A percentile compares a stretch with the other conserved stretches of the same genome.
Evolutionary conservation across 306 rosid genomes (phyloP).

Genomic region (Gynostemma pentaphyllum): DNA sequence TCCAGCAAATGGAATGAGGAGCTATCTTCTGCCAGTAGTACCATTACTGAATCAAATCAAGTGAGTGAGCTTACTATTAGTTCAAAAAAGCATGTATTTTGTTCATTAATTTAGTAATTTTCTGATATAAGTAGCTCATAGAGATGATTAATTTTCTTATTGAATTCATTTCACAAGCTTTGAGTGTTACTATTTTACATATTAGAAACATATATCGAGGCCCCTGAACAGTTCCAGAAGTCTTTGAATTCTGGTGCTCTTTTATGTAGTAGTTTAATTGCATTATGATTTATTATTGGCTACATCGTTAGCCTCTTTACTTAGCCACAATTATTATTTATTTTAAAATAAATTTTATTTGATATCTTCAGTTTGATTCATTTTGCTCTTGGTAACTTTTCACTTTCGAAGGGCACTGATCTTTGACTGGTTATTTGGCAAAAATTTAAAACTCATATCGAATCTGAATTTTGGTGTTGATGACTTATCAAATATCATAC

Average conservation of each 20-base stretch:
- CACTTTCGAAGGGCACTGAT: background rate
- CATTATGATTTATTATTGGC: background rate
- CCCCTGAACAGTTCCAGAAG: background rate
- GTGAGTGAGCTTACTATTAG: constrained; percentile 71
- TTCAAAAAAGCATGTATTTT: constrained; percentile 26
- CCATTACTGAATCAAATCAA: constrained; percentile 79
- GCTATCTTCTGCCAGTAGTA: constrained; percentile 71
- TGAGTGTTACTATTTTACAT: background rate
- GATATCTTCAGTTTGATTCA: background rate
- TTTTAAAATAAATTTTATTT: background rate
- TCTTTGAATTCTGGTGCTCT: background rate
- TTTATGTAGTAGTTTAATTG: background rate
- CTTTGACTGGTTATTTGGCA: background rate
- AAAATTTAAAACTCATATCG: background rate
- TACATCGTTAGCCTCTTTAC: background rate
- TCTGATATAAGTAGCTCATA: background rate
- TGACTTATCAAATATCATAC: background rate
- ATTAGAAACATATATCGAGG: background rate
- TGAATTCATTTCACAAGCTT: background rate
- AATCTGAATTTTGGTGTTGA: background rate
- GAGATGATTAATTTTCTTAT: background rate
- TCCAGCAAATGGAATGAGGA: constrained; percentile 91
- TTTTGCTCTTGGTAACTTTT: background rate
- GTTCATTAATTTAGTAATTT: background rate
- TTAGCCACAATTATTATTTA: background rate